Evolutionary conservation across 208 protist genomes (phyloP).

Genomic region (Trypanosoma caninum): DNA sequence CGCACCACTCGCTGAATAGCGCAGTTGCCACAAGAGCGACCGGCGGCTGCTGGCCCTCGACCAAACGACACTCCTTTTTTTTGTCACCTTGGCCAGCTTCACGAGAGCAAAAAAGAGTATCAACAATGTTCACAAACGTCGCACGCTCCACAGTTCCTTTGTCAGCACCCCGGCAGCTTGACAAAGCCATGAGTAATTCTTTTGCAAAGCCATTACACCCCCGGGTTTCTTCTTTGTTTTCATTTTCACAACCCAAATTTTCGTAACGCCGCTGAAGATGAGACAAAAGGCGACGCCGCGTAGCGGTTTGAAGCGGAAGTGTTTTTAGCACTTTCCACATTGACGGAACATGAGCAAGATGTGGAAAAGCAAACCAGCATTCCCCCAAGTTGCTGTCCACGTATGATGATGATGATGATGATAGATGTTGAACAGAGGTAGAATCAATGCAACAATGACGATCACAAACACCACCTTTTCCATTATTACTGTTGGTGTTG

Average conservation of each 20-base stretch:
- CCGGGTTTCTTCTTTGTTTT: neutral
- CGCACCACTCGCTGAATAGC: conserved; percentile 29
- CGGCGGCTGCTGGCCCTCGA: neutral
- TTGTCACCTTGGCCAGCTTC: neutral
- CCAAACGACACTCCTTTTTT: neutral
- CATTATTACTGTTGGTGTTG: no score
- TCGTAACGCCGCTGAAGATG: conserved; percentile 18
- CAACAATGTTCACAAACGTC: conserved; percentile 4
- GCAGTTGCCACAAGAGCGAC: conserved; percentile 14
- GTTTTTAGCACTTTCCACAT: conserved; percentile 9
- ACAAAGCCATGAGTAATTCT: conserved; percentile 3
- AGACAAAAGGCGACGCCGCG: conserved; percentile 7
- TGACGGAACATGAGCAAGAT: conserved; percentile 19
- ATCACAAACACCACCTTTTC: neutral
- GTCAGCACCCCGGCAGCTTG: neutral
- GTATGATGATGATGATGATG: conserved; percentile 16
- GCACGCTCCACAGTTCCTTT: neutral
- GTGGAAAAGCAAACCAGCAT: conserved; percentile 24
- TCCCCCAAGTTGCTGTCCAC: conserved; percentile 17
- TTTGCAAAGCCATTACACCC: neutral
- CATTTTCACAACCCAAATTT: no score
- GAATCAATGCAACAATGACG: neutral
- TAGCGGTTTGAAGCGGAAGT: neutral
- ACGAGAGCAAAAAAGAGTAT: conserved; percentile 1
- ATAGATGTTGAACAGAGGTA: neutral